These are phyloP conservation scores for Powellomyces hirtus DNA, from an alignment of 192 early-diverging fungal species.

Conservation along the genomic window DNA sequence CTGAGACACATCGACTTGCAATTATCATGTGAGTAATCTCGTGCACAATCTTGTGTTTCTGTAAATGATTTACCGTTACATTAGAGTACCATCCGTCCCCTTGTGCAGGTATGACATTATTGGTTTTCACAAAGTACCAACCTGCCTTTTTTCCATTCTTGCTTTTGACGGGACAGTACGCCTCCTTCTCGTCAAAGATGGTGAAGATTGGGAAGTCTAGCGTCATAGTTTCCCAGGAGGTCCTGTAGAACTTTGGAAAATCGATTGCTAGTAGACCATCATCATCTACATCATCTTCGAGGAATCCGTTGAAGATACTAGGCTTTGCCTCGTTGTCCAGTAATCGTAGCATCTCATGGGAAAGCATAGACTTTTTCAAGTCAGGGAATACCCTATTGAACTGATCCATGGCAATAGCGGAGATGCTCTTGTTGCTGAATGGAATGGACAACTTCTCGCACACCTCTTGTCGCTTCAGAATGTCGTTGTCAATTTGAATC, in stretches of 20 bases:
- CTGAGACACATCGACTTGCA: neutral
- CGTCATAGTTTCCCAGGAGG: neutral
- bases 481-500: neutral
- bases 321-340: slow-evolving; percentile 4
- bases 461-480: neutral
- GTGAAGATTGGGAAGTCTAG: slow-evolving; percentile 6
- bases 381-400: neutral
- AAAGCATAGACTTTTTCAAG: slow-evolving; percentile 3
- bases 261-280: neutral
- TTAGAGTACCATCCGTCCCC: slow-evolving; percentile 12
- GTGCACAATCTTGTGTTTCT: slow-evolving; percentile 4
- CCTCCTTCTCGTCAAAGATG: neutral
- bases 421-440: neutral
- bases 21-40: slow-evolving; percentile 15
- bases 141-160: slow-evolving; percentile 8
- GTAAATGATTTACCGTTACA: neutral
- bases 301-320: slow-evolving; percentile 9
- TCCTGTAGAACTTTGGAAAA: slow-evolving; percentile 14
- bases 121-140: slow-evolving; percentile 16
- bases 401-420: neutral
- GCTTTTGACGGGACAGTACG: neutral
- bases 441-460: slow-evolving; percentile 8
- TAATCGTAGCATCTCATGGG: neutral
- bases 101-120: slow-evolving; percentile 13
- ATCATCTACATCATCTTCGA: neutral